These are phyloP conservation scores for Shiraia bambusicola DNA, from an alignment of 2,329 filamentous ascomycete species.

Conservation along the genomic window DNA sequence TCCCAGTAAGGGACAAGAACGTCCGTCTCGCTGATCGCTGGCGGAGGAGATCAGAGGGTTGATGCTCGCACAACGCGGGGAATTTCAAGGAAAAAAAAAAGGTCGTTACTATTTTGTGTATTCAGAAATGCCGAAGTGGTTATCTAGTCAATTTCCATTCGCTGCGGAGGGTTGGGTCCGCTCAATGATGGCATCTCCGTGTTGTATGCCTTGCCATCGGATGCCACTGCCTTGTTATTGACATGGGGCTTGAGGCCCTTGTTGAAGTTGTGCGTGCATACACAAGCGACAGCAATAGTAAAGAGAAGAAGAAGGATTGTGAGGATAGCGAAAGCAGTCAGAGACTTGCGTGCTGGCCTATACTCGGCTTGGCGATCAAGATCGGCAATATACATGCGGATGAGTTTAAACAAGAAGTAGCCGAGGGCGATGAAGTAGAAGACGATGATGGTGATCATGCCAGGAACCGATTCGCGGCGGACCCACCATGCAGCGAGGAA, in stretches of 20 bases:
- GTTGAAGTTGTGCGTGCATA: constrained; percentile 89
- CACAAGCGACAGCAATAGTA: constrained; percentile 82
- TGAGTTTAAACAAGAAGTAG: constrained; percentile 98
- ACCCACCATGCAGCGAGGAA: constrained; percentile 83
- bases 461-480: constrained; percentile 74
- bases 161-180: constrained; percentile 46
- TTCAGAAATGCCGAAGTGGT: constrained; percentile 7
- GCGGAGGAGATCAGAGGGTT: constrained; percentile 26
- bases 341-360: constrained; percentile 73
- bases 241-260: constrained; percentile 88
- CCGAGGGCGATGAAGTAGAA: constrained; percentile 86
- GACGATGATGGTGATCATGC: constrained; percentile 76
- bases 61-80: constrained; percentile 32
- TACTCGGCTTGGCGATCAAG: constrained; percentile 58
- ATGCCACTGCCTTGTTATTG: constrained; percentile 56
- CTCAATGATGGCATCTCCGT: constrained; percentile 53
- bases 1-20: constrained; percentile 22
- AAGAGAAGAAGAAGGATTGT: constrained; percentile 85
- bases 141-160: constrained; percentile 46
- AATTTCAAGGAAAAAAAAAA: constrained; percentile 17
- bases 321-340: constrained; percentile 92
- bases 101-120: constrained; percentile 21
- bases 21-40: constrained; percentile 24
- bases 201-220: constrained; percentile 52
- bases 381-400: constrained; percentile 80